Evolutionary conservation across 83 land plant species (phyloP).

Genomic region (Picea mariana): DNA sequence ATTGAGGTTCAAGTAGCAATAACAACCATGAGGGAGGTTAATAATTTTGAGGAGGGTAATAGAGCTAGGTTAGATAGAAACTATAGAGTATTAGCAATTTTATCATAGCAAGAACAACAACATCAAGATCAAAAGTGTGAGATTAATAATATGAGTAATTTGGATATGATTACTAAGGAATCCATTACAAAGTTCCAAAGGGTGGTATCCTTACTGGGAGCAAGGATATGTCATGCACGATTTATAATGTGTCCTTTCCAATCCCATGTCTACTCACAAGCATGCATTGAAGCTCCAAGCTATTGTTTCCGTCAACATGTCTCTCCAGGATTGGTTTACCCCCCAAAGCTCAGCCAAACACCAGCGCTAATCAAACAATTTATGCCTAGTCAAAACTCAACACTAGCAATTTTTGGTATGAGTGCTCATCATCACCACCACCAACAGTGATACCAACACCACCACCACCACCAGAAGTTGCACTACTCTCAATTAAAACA

Average conservation of each 20-base stretch:
- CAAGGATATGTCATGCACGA: slow-evolving; percentile 64
- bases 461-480: slow-evolving; percentile 36
- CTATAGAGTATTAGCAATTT: slow-evolving; percentile 42
- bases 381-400: slow-evolving; percentile 15
- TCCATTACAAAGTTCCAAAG: slow-evolving; percentile 70
- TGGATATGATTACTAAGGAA: slow-evolving; percentile 54
- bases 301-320: background rate
- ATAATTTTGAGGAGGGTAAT: slow-evolving; percentile 56
- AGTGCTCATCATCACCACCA: background rate
- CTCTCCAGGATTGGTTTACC: slow-evolving; percentile 12
- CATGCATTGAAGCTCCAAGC: slow-evolving; percentile 20
- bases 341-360: slow-evolving; percentile 23
- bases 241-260: slow-evolving; percentile 39
- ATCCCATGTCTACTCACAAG: slow-evolving; percentile 22
- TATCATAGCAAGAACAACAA: slow-evolving; percentile 52
- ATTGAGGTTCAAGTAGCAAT: background rate
- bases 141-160: slow-evolving; percentile 10
- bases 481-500: slow-evolving; percentile 25
- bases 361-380: slow-evolving; percentile 26
- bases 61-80: slow-evolving; percentile 57
- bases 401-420: slow-evolving; percentile 20
- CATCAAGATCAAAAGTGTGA: slow-evolving; percentile 9
- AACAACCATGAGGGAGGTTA: slow-evolving; percentile 24
- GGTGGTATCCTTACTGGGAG: slow-evolving; percentile 62
- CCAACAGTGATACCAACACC: slow-evolving; percentile 30